These are phyloP conservation scores for Leccinellum rugosiceps DNA, from an alignment of 768 basidiomycete species.

Conservation along the genomic window DNA sequence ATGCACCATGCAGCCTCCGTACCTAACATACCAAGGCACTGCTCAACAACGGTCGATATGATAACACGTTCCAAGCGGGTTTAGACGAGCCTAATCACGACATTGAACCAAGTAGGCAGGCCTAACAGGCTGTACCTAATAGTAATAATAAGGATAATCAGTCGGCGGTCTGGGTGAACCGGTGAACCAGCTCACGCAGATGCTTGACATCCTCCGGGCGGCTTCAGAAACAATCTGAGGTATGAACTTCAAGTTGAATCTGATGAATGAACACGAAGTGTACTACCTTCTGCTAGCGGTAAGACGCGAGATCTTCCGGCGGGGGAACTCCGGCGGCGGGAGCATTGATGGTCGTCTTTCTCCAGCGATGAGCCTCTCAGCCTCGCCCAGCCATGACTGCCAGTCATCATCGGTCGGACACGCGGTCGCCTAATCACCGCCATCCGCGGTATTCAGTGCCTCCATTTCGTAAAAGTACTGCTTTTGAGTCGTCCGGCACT, in stretches of 20 bases:
- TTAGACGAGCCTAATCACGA: not conserved
- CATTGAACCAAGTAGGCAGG: not conserved
- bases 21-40: conserved; percentile 1
- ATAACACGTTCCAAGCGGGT: conserved; percentile 1
- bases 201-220: not conserved
- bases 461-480: not conserved
- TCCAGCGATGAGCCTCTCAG: not conserved
- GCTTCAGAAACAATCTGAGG: not conserved
- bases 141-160: too few relatives aligned
- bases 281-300: too few relatives aligned
- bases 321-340: too few relatives aligned
- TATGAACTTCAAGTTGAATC: not conserved
- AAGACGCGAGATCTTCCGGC: too few relatives aligned
- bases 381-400: not conserved
- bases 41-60: conserved; percentile 1
- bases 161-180: not conserved
- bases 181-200: conserved; percentile 3
- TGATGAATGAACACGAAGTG: not conserved
- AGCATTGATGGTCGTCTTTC: not conserved
- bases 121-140: not conserved
- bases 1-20: not conserved
- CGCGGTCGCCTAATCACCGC: not conserved
- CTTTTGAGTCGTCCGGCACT: not conserved
- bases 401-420: not conserved
- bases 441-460: not conserved